Evolutionary conservation across 2,329 filamentous ascomycete genomes (phyloP).

Genomic region (Karstenula rhodostoma): DNA sequence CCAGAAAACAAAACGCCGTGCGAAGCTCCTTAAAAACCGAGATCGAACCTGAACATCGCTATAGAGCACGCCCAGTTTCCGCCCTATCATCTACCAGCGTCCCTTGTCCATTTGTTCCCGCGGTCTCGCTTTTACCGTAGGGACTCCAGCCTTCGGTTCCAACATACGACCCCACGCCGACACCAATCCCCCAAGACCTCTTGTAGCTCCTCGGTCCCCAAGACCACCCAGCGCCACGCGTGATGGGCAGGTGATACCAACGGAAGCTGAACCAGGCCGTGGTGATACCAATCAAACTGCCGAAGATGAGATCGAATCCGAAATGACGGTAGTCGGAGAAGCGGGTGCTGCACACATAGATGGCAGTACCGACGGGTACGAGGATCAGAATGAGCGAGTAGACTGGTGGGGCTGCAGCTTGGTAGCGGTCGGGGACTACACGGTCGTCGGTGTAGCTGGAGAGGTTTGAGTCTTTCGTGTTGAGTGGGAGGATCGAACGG

Average conservation of each 20-base stretch:
- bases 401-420: conserved; percentile 82
- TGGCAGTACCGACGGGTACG: conserved; percentile 75
- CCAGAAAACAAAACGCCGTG: background rate
- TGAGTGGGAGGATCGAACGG: conserved; percentile 30
- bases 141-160: conserved; percentile 56
- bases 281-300: conserved; percentile 78
- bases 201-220: conserved; percentile 80
- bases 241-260: conserved; percentile 84
- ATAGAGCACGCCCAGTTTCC: conserved; percentile 7
- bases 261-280: conserved; percentile 79
- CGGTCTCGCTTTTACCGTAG: conserved; percentile 14
- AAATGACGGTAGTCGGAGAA: conserved; percentile 91
- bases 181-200: conserved; percentile 80
- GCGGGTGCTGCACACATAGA: conserved; percentile 84
- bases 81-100: background rate
- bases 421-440: conserved; percentile 67
- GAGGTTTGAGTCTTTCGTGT: conserved; percentile 35
- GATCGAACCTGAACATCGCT: background rate
- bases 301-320: conserved; percentile 90
- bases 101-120: conserved; percentile 7
- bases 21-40: background rate
- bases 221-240: conserved; percentile 83
- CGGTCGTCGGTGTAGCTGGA: conserved; percentile 34
- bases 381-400: conserved; percentile 77
- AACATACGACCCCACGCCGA: conserved; percentile 62